Base-by-base conservation (phyloP, 169 alveolate species). In the Plasmodium yoelii region DNA sequence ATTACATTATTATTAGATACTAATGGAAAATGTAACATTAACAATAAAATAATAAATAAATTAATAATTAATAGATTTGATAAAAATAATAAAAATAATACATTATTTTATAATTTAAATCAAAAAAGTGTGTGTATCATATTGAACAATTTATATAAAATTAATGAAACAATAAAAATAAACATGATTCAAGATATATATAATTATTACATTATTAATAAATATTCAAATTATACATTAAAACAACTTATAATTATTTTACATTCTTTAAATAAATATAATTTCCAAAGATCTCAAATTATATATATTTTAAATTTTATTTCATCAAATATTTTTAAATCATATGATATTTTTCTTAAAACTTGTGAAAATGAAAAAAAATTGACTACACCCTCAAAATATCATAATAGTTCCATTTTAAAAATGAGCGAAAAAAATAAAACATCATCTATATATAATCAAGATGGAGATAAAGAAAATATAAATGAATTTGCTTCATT, bases 41-140 rank as follows among this genome's bases (percentile, higher is more conserved):
- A 68, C 1, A 63, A 75, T 28, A 6, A 28, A 60, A 12, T 44
- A 60, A 47, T 75, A 55, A 24, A 6, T 13, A 28, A 75, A 10
- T 28, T 63, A 19, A 44, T 75, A 75, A 63, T 63, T 24, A 55
- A 46, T 18, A 24, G 74, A 12, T 56, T 75, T 10, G 34, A 44
- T 5, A 75, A 63, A 22, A 34, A 34, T 34, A 67, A 55, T 46
- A 55, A 24, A 12, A 75, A 56, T 19, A 63, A 75, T 68, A 34
- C 55, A 15, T 61, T 75, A 55, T 75, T 75, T 56, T 63, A 63
- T 55, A 61, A 44, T 15, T 67, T 75, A 51, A 75, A 75, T 63
- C 7, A 49, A 15, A 75, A 61, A 12, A 75, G 88, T 55, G 88
- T 75, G 4, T 75, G 74, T 5, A 75, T 75, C 2, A 75, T 75